Percentiles rank a stretch among this genome's conserved stretches.
Evolutionary conservation across 805 yeast species (phyloP).

Genomic region (Isabelozyma rhagii): DNA sequence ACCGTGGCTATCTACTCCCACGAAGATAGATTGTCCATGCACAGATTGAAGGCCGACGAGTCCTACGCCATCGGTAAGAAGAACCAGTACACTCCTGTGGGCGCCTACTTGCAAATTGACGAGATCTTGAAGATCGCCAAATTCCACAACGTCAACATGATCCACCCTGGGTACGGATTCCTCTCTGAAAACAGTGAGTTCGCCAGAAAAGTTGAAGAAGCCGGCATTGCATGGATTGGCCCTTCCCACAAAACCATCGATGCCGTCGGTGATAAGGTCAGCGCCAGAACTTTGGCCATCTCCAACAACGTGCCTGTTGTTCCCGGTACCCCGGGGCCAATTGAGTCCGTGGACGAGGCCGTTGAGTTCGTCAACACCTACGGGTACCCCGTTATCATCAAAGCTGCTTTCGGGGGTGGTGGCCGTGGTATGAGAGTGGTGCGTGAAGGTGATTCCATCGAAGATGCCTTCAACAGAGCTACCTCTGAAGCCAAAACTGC

Average conservation of each 20-base stretch:
- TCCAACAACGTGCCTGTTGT: constrained; percentile 85
- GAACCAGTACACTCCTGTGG: constrained; percentile 92
- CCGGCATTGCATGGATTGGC: constrained; percentile 95
- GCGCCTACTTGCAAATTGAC: constrained; percentile 92
- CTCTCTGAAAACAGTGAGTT: constrained; percentile 88
- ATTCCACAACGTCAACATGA: constrained; percentile 34
- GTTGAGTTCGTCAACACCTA: constrained; percentile 70
- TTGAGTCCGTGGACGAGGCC: constrained; percentile 77
- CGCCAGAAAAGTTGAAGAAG: constrained; percentile 85
- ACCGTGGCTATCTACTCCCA: constrained; percentile 96
- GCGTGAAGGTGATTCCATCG: constrained; percentile 89
- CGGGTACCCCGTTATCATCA: constrained; percentile 95
- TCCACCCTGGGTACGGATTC: constrained; percentile 53
- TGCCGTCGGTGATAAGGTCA: constrained; percentile 94
- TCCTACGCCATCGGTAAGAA: constrained; percentile 86
- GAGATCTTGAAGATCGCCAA: constrained; percentile 77
- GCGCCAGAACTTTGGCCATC: constrained; percentile 85
- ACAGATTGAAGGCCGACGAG: constrained; percentile 91
- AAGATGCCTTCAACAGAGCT: constrained; percentile 90
- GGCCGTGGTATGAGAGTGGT: constrained; percentile 99
- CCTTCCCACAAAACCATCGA: constrained; percentile 87
- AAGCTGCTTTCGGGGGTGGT: constrained; percentile 99
- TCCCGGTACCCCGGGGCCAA: constrained; percentile 98
- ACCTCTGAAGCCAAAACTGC: constrained; percentile 91
- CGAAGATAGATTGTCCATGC: constrained; percentile 93